Evolutionary conservation across 495 filamentous ascomycete species (phyloP), one percentile per base, ranked within the genome.

Genomic region (Trichoderma orchidacearum): DNA sequence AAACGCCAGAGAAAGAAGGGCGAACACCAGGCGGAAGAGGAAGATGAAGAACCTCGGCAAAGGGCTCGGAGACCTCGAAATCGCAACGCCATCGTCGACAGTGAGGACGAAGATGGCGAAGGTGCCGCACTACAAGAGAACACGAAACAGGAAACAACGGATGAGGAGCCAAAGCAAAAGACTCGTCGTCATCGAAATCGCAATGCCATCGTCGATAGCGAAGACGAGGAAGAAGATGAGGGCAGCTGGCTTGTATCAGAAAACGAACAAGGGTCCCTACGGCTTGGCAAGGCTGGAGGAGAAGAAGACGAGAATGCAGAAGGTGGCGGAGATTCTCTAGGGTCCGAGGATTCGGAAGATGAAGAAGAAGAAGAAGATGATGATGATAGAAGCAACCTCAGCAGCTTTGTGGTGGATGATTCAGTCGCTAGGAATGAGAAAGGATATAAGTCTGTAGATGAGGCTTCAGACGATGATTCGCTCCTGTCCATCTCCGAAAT

Each of bases 221-320:
- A 55, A 8, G 81, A 83, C 32, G 82, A 85, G 17, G 81, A 87
- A 56, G 78, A 87, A 4, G 85, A 86, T 50, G 84, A 78, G 7
- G 84, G 81, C 21, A 85, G 80, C 38, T 94, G 89, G 90, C 66
- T 95, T 28, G 86, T 89, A 4, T 76, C 81, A 0, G 80, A 84
- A 45, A 67, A 76, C 17, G 71, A 91, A 60, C 80, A 77, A 54
- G 71, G 73, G 3, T 60, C 73, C 2, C 55, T 78, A 3, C 73
- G 74, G 35, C 76, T 93, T 52, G 90, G 87, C 29, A 86, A 84
- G 65, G 86, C 86, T 34, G 90, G 89, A 17, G 90, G 86, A 12
- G 79, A 77, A 5, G 89, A 91, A 38, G 90, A 95, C 61, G 90
- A 95, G 63, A 75, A 95, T 70, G 80, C 85, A 17, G 90, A 96